These are phyloP conservation scores for Coemansia sp. DNA, from an alignment of 192 early-diverging fungal species.

Conservation along the genomic window DNA sequence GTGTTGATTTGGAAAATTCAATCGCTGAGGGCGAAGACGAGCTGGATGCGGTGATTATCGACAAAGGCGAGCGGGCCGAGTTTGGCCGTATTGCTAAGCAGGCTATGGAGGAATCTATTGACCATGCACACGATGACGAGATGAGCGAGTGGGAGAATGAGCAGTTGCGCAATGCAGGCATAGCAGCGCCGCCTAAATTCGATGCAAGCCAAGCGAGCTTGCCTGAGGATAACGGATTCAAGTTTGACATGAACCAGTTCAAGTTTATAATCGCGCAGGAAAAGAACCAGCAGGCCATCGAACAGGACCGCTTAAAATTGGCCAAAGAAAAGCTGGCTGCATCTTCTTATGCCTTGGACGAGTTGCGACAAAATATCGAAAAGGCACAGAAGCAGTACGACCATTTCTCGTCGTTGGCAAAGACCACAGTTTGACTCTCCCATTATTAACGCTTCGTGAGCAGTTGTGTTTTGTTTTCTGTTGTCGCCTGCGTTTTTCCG, in stretches of 20 bases:
- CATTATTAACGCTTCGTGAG: neutral
- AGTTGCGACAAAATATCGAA: conserved; percentile 7
- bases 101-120: conserved; percentile 32
- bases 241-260: conserved; percentile 26
- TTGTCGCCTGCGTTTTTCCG: neutral
- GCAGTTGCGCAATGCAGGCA: conserved; percentile 43
- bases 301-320: conserved; percentile 17
- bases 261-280: conserved; percentile 37
- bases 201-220: neutral
- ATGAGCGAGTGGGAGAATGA: conserved; percentile 46
- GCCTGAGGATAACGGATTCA: conserved; percentile 26
- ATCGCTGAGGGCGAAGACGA: conserved; percentile 36
- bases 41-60: conserved; percentile 25
- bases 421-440: neutral
- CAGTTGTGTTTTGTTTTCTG: neutral
- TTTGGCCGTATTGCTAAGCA: conserved; percentile 11
- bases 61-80: conserved; percentile 28
- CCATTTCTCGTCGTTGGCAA: conserved; percentile 32
- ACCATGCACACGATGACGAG: conserved; percentile 31
- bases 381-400: conserved; percentile 32
- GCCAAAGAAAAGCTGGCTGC: conserved; percentile 9
- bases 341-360: conserved; percentile 8
- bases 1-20: neutral
- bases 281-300: conserved; percentile 20
- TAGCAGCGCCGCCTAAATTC: neutral